Evolutionary conservation across 768 basidiomycete genomes (phyloP), one percentile per base, ranked within the genome.

Genomic region (Kwoniella sp.): DNA sequence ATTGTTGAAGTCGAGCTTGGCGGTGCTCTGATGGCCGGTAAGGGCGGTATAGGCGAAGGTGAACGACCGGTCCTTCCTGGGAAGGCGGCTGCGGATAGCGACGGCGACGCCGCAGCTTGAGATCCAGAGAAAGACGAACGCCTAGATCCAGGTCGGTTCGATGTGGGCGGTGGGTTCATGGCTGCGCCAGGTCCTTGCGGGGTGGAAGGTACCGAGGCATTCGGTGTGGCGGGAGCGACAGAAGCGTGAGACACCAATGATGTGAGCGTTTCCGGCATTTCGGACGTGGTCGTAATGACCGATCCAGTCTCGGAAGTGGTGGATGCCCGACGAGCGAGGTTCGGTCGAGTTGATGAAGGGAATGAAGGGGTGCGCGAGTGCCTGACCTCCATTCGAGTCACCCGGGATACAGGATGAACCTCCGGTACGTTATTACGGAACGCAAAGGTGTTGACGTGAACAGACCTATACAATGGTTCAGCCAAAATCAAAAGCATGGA

Each of bases 391-490:
- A 76, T 73, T 17, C 85, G 82, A 11, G 84, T 81, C 68, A 93
- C 93, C 76, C 87, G 88, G 23, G 89, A 89, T 6, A 95, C 81
- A 1, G 91, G 87, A 62, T 95, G 88, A 7, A 87, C 87, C 69
- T 93, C 90, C 62, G 93, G 84, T 7, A 78, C 75, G n/a, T 88
- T 87, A 38, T 85, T 81, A 53, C 86, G 86, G 50, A 82, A 82
- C 7, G 83, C 82, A 60, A 96, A 83, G 57, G 82, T 81, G 75
- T 96, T 89, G 61, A 99, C 84, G 71, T 96, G 90, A 83, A 98
- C 93, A 19, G 90, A 87, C 39, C 78, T 77, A 45, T 15, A 20
- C 25, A 3, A 40, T 15, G 5, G 12, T 22, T 40, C 17, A 48
- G 34, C 25, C 11, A 22, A 20, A 1, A 9, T 36, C 6, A 26